Conservation (phyloP, 2,329 filamentous ascomycete species). For the Botryotinia convoluta region DNA sequence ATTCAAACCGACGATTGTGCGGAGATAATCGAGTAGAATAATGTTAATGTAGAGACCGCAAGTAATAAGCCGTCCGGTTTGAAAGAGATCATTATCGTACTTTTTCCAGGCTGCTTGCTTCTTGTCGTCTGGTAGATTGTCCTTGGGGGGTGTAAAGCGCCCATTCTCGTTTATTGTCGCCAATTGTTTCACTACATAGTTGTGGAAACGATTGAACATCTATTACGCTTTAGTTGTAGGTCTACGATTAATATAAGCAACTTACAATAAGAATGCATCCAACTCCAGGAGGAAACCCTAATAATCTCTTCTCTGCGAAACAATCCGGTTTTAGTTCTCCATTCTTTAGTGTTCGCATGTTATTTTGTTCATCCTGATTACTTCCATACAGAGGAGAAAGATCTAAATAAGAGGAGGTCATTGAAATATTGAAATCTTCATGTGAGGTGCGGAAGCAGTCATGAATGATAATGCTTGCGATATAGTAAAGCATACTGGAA, state of each 20-base stretch:
- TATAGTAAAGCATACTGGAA: conserved; percentile 48
- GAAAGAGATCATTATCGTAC: conserved; percentile 73
- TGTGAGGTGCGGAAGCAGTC: conserved; percentile 44
- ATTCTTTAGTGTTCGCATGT: conserved; percentile 60
- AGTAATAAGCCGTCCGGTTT: conserved; percentile 71
- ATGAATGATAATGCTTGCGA: conserved; percentile 52
- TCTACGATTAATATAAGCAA: neutral
- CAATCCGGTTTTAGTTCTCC: conserved; percentile 69
- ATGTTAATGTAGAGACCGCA: conserved; percentile 76
- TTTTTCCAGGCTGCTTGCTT: conserved; percentile 57
- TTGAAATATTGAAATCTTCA: conserved; percentile 23
- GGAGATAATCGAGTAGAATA: conserved; percentile 72
- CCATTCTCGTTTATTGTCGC: conserved; percentile 78
- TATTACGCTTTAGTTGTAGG: conserved; percentile 39
- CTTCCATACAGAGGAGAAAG: conserved; percentile 46
- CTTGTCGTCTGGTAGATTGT: conserved; percentile 49
- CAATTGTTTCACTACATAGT: conserved; percentile 75
- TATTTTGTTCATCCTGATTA: conserved; percentile 48
- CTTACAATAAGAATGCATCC: conserved; percentile 59
- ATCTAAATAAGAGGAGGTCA: conserved; percentile 45
- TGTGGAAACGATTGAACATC: conserved; percentile 80
- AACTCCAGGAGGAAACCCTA: conserved; percentile 68
- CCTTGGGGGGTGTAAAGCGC: conserved; percentile 65
- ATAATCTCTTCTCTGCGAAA: conserved; percentile 66
- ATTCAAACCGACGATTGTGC: conserved; percentile 52